Base-by-base conservation (phyloP, 2,329 filamentous ascomycete genomes). In the Aspergillus niger region DNA sequence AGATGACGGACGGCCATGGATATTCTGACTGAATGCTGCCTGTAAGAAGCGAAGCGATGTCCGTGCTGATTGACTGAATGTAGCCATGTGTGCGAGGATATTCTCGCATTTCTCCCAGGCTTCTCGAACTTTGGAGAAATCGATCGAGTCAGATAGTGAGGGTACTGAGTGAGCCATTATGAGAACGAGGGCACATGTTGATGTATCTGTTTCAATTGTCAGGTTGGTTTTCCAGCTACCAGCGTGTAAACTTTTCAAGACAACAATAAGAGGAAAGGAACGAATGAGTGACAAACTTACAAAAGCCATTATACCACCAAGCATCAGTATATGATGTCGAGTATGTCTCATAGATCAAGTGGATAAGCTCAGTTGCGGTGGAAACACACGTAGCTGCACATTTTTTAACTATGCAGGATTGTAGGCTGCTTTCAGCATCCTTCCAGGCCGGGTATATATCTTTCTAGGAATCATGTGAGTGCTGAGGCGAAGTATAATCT, bases 221-320 rank as follows among this genome's bases (percentile, higher is more conserved):
- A 17, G 17, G 17, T 17, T 17, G 17, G 17, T 17, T 17, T 17
- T 17, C 17, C 17, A 17, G 17, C 17, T 17, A 17, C 17, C 17
- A 17, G 17, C 17, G 17, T 17, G 17, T 17, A 17, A 17, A 17
- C 17, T 17, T 17, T 17, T 17, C 17, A 17, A 1, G 17, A 17
- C 17, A 17, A 17, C 17, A 17, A 17, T 1, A 17, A 17, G 17
- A 17, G 17, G 17, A 11, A 36, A 36, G 5, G 4, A 1, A 11
- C 2, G 10, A 36, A 36, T 36, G 5, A 1, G 0, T 36, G 32
- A 5, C 32, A 0, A 26, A 67, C 74, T 39, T 68, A 77, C 76
- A 78, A 15, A 77, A 75, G 8, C 72, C 73, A 57, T 77, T 77
- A 60, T 77, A 77, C 76, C 76, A 78, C 76, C 74, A 77, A 3